Base-by-base conservation (phyloP, 2,329 filamentous ascomycete genomes). In the Neoarthrinium moseri region DNA sequence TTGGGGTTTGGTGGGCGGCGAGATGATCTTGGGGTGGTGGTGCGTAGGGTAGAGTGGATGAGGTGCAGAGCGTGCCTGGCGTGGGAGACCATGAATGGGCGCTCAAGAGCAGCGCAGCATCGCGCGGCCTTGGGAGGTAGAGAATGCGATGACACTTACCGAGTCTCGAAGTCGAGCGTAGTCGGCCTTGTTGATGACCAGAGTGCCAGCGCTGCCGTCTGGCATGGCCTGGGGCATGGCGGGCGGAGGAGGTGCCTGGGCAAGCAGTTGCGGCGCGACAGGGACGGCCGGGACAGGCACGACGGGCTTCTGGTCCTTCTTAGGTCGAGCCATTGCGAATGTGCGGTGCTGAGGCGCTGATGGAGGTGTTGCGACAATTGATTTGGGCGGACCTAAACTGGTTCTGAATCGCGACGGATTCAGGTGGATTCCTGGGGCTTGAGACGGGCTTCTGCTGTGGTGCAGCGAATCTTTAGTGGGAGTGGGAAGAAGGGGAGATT, bases 151-250 rank as follows among this genome's bases (percentile, higher is more conserved):
- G n/a, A n/a, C n/a, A 72, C 87, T 79, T 84, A 95, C 90, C 64
- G 83, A 85, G 65, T 95, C 89, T 60, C 89, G 82, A 39, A 91
- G 89, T 62, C 85, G 78, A 50, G 89, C 78, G 65, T 89, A 86
- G 48, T 89, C 85, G 47, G 87, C 77, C 51, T 89, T 82, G 53
- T 87, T 80, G 33, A 61, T 62, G 26, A 59, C 52, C 45, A 53
- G 52, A 6, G 50, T 51, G 24, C 47, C 53, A 30, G 40, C 27
- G 35, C 33, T 38, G 34, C 29, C 22, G 22, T 32, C 34, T 24
- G 41, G 40, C 37, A 73, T 49, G 17, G 48, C 54, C 43, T 56
- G 53, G 22, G 47, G 51, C 40, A 52, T 13, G 7, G 41, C 41
- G 26, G 35, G 23, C 13, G 43, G 22, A 10, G 22, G 15, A 36